Evolutionary conservation across 371 early-diverging fungal species (phyloP), one percentile per base, ranked within the genome.

Genomic region (Umbelopsis sp.): DNA sequence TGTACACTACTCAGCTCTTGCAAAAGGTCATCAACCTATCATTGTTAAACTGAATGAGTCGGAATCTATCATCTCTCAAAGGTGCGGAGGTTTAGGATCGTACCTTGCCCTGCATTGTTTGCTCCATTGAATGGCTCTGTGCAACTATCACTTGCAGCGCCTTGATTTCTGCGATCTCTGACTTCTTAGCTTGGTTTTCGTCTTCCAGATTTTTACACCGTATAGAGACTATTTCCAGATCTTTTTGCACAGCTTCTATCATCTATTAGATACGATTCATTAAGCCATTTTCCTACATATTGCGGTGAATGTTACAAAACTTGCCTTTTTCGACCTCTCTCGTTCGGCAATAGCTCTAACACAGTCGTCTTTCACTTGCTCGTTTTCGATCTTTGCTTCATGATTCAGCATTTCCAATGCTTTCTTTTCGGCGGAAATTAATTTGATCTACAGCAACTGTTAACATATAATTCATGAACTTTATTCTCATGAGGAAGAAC

Each of bases 61-160:
- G 41, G 7, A 0, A 7, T 7, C 41, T 10, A 41, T 7, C 0
- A 1, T 29, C 7, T 2, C 41, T 38, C 7, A 41, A 7, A 3
- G 12, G 2, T 41, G 7, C 41, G 7, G 41, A 41, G 41, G 7
- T 41, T 41, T 41, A 41, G 7, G 41, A 12, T 41, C 65, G 6
- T 48, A 65, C 66, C 66, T 65, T 65, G 67, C 51, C 44, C 32
- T 38, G 32, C 38, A 67, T 44, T 6, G 41, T 44, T 25, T 67
- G 51, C 29, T 67, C 53, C 53, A 29, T 35, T 0, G 50, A 50
- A 29, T 37, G 44, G 18, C 53, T 52, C 44, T 50, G 44, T 4
- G 29, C 52, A 24, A 67, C 53, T 16, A 67, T 37, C 8, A 41
- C 67, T 53, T 67, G 44, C 14, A 53, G 14, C 11, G 52, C 52